phyloP scores from a whole-genome alignment of 805 yeast genomes.

The Alloascoidea hylecoeti region DNA sequence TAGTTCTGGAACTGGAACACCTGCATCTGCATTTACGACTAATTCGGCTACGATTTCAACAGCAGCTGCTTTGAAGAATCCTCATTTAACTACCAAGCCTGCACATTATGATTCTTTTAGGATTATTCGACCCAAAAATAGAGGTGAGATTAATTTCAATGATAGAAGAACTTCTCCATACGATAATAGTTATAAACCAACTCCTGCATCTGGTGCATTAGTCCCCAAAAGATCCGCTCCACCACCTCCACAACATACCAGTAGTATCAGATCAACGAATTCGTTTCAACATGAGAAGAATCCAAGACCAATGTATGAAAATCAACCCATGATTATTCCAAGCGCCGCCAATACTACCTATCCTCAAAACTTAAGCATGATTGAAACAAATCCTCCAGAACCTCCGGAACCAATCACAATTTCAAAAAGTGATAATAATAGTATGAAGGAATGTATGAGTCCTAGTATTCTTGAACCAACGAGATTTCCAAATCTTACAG shows the following conservation, averaged over 20 bases:
- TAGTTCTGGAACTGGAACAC: too few relatives aligned
- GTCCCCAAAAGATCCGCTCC: constrained; percentile 65
- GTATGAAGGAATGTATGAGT: neutral
- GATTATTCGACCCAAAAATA: constrained; percentile 47
- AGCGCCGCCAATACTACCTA: neutral
- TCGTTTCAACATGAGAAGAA: constrained; percentile 3
- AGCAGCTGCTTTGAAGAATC: neutral
- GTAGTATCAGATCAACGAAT: neutral
- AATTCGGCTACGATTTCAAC: neutral
- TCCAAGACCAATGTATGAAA: neutral
- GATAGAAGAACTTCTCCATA: constrained; percentile 67
- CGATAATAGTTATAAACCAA: constrained; percentile 16
- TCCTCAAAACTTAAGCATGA: too few relatives aligned
- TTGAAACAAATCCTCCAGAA: too few relatives aligned
- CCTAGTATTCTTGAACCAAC: neutral
- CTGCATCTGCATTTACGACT: too few relatives aligned
- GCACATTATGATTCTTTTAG: constrained; percentile 35
- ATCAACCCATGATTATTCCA: neutral
- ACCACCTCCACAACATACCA: constrained; percentile 34
- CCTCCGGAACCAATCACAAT: too few relatives aligned
- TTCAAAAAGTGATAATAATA: neutral
- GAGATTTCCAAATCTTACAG: neutral
- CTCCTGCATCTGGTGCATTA: constrained; percentile 27
- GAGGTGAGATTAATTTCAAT: constrained; percentile 66
- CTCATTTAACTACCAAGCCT: neutral